Conservation (phyloP, 2,329 filamentous ascomycete species). For the Lithohypha guttulata region DNA sequence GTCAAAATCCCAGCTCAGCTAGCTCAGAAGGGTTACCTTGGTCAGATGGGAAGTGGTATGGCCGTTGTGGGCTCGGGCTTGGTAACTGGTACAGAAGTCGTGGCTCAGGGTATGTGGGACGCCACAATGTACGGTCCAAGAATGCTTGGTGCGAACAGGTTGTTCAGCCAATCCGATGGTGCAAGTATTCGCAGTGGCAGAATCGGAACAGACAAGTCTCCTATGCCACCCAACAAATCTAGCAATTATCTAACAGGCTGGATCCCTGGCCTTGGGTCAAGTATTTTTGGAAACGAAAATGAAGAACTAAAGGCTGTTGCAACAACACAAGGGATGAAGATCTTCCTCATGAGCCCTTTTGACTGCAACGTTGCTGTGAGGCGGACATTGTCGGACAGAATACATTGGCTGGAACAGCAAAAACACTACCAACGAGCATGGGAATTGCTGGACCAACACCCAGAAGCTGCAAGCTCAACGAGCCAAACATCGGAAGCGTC, state of each 20-base stretch:
- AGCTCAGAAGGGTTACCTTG: conserved; percentile 62
- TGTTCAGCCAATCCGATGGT: conserved; percentile 64
- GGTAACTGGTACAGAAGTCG: conserved; percentile 32
- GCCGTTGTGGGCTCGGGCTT: conserved; percentile 18
- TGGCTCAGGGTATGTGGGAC: conserved; percentile 75
- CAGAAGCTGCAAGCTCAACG: conserved; percentile 49
- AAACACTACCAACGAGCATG: conserved; percentile 76
- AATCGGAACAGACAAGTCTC: conserved; percentile 44
- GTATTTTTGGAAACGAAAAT: conserved; percentile 25
- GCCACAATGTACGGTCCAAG: conserved; percentile 77
- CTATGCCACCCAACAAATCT: conserved; percentile 35
- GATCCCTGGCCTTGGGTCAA: conserved; percentile 34
- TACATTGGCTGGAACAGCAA: conserved; percentile 74
- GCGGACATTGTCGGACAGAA: conserved; percentile 72
- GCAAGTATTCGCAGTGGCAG: conserved; percentile 53
- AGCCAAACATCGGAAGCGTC: conserved; percentile 29
- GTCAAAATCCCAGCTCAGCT: conserved; percentile 55
- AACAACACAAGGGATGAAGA: conserved; percentile 54
- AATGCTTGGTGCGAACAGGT: conserved; percentile 34
- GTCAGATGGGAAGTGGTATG: conserved; percentile 41
- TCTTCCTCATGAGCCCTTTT: conserved; percentile 93
- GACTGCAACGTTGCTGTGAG: conserved; percentile 91
- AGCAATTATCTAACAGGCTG: conserved; percentile 47
- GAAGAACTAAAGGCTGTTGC: conserved; percentile 39
- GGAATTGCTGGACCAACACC: conserved; percentile 79